These are phyloP conservation scores for Paramyrothecium roridum DNA, from an alignment of 2,329 filamentous ascomycete genomes.

Conservation along the genomic window DNA sequence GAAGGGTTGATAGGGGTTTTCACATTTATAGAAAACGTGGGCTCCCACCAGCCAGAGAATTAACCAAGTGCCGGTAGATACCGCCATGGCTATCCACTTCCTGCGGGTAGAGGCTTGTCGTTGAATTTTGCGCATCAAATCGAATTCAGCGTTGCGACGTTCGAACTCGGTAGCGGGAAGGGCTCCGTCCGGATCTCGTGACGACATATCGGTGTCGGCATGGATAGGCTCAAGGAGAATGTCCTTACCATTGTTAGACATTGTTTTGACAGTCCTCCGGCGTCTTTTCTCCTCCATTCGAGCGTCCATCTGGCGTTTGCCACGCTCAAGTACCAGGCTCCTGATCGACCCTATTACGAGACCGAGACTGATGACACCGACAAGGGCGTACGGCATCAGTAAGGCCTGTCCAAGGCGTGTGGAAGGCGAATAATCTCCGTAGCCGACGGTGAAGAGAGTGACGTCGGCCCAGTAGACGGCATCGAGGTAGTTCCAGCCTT, in stretches of 20 bases:
- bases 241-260: conserved; percentile 43
- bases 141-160: conserved; percentile 68
- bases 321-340: conserved; percentile 58
- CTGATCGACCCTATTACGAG: conserved; percentile 79
- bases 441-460: conserved; percentile 62
- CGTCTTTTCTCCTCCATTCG: conserved; percentile 60
- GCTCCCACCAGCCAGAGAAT: conserved; percentile 80
- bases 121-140: conserved; percentile 81
- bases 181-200: conserved; percentile 2
- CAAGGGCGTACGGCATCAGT: conserved; percentile 77
- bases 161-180: conserved; percentile 42
- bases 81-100: conserved; percentile 69
- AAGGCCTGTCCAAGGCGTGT: conserved; percentile 63
- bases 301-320: conserved; percentile 49
- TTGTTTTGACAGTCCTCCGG: conserved; percentile 39
- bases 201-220: conserved; percentile 8
- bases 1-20: conserved; percentile 46
- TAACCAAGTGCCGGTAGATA: conserved; percentile 67
- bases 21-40: conserved; percentile 61
- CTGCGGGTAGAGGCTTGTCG: conserved; percentile 59
- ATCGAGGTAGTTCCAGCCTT: conserved; percentile 75
- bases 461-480: conserved; percentile 78
- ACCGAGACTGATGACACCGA: conserved; percentile 82
- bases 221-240: conserved; percentile 48
- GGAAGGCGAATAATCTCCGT: conserved; percentile 50